Base-by-base conservation (phyloP, 2,329 filamentous ascomycete species). In the Apiospora phragmitis region DNA sequence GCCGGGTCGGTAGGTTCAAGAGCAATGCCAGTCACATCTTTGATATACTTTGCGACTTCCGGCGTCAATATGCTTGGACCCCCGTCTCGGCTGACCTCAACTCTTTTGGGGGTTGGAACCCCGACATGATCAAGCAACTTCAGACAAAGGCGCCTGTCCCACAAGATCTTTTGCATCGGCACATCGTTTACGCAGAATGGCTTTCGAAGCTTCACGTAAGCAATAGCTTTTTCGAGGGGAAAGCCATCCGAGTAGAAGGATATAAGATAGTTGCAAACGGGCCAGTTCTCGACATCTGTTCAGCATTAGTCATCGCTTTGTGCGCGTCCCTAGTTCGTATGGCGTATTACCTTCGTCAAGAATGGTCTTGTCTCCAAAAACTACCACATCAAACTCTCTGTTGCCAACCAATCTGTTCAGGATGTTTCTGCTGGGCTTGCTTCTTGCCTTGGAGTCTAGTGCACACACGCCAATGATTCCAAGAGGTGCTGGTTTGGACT, bases 211-310 rank as follows among this genome's bases (percentile, higher is more conserved):
- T 94, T 94, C 72, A 94, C 94, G 81, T 99, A 99, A 43, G 94
- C 94, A 76, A 99, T 97, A 6, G 97, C 96, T 80, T 99, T 99
- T 75, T 98, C 95, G 65, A 99, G 84, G 0, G 96, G 96, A 75
- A 99, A 99, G 0, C 96, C 96, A 80, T 98, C 95, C 0, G 95
- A 98, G 82, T 98, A 99, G 83, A 99, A 99, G 3, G 95, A 97
- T 77, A 99, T 97, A 70, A 99, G 84, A 77, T 97, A 99, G 83
- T 99, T 96, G 81, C 86, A 87, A 70, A 80, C 80, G 62, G 79
- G 79, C 79, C 79, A 81, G 59, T 81, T 79, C 62, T 80, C 79
- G 43, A 81, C 77, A 67, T 79, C 87, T 89, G 72, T 29, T 62
- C 21, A n/a, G 62, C 47, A 72, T 75, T 66, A 76, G 77, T 77